Conservation (phyloP, 208 protist genomes). For the Novymonas esmeraldas region DNA sequence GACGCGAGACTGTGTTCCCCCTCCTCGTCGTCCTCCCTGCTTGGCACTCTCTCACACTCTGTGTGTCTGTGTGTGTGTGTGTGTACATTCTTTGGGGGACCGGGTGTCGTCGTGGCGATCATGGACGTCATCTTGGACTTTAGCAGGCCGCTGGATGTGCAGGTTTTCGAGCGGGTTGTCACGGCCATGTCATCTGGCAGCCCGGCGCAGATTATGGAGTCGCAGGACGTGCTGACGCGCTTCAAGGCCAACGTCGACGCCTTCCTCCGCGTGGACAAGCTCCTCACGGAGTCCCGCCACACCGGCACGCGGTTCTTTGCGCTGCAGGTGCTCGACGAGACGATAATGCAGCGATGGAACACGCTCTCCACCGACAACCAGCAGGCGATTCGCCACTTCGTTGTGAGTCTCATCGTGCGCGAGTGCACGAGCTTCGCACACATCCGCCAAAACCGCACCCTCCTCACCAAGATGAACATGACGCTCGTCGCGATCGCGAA, state of each 20-base stretch:
- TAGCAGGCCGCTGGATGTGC: conserved; percentile 70
- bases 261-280: conserved; percentile 91
- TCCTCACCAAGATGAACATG: conserved; percentile 92
- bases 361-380: conserved; percentile 91
- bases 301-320: conserved; percentile 89
- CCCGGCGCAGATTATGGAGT: conserved; percentile 66
- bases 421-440: conserved; percentile 63
- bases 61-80: neutral
- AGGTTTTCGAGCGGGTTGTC: conserved; percentile 72
- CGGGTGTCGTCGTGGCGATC: neutral
- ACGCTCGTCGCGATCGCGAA: conserved; percentile 96
- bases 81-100: neutral
- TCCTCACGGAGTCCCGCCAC: conserved; percentile 84
- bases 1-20: neutral
- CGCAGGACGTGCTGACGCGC: conserved; percentile 84
- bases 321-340: conserved; percentile 93
- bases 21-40: no score
- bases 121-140: conserved; percentile 82
- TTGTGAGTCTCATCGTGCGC: conserved; percentile 95
- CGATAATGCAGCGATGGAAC: conserved; percentile 96
- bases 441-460: conserved; percentile 58
- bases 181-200: conserved; percentile 52
- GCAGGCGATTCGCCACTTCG: conserved; percentile 94
- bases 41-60: neutral
- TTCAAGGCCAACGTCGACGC: conserved; percentile 93